phyloP scores from a whole-genome alignment of 768 basidiomycete species.

The Grammothele lineata region DNA sequence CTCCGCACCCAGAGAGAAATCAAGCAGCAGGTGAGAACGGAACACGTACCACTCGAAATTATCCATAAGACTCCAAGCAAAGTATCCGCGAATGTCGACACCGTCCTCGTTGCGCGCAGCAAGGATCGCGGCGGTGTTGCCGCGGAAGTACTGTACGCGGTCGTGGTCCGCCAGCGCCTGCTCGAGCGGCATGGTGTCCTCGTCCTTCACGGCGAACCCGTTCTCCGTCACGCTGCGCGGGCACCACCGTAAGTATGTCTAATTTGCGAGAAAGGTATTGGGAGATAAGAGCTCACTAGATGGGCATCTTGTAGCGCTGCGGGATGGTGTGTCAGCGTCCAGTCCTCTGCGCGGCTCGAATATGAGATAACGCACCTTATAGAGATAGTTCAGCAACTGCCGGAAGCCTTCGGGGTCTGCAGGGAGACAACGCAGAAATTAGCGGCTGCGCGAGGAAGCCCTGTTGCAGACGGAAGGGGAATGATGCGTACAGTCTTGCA shows the following conservation, averaged over 20 bases:
- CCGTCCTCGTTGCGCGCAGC: constrained; percentile 59
- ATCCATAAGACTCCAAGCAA: constrained; percentile 69
- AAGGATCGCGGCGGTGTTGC: constrained; percentile 49
- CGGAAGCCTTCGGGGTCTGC: constrained; percentile 68
- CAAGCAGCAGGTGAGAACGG: neutral
- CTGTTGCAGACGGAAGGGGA: too few relatives aligned
- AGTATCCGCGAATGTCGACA: constrained; percentile 58
- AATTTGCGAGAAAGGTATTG: too few relatives aligned
- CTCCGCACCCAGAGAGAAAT: neutral
- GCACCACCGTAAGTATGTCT: too few relatives aligned
- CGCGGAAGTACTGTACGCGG: constrained; percentile 64
- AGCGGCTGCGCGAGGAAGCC: neutral
- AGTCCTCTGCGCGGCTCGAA: neutral
- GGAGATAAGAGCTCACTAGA: constrained; percentile 57
- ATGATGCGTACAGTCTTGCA: constrained; percentile 65
- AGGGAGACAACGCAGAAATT: too few relatives aligned
- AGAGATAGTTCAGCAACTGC: constrained; percentile 64
- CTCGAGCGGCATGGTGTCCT: constrained; percentile 48
- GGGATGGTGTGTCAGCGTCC: neutral
- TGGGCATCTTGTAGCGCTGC: constrained; percentile 46
- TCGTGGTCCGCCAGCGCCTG: constrained; percentile 54
- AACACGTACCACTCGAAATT: constrained; percentile 61
- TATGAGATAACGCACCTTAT: constrained; percentile 45
- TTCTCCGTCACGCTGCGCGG: constrained; percentile 63
- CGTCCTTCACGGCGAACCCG: constrained; percentile 66